These are phyloP conservation scores for Obba rivulosa DNA, from an alignment of 768 basidiomycete genomes.

Conservation along the genomic window DNA sequence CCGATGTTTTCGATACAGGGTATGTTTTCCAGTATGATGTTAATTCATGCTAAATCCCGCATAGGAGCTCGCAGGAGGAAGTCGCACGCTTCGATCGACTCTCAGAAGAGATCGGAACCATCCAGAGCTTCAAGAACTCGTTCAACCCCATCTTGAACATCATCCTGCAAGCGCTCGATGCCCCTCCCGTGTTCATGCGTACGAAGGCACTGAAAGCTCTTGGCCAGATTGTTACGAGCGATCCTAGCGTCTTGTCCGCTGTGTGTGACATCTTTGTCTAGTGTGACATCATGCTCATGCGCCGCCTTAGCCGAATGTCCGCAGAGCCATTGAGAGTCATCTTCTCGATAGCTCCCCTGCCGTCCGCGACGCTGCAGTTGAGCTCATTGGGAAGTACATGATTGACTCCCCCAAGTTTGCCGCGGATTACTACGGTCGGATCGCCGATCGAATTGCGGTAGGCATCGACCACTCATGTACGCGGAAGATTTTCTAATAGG, in stretches of 20 bases:
- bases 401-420: conserved; percentile 86
- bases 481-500: not conserved
- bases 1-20: conserved; percentile 82
- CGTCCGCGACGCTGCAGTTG: conserved; percentile 95
- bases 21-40: conserved; percentile 27
- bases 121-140: conserved; percentile 70
- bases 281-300: not conserved
- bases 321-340: conserved; percentile 83
- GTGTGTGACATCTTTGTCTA: conserved; percentile 36
- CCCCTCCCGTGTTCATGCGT: conserved; percentile 84
- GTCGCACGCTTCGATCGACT: conserved; percentile 59
- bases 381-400: conserved; percentile 97
- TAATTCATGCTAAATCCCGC: not conserved
- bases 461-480: conserved; percentile 19
- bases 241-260: conserved; percentile 72
- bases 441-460: conserved; percentile 89
- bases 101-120: conserved; percentile 70
- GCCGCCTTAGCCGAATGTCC: conserved; percentile 61
- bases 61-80: conserved; percentile 65
- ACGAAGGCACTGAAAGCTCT: conserved; percentile 91
- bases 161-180: conserved; percentile 75
- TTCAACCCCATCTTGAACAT: conserved; percentile 82
- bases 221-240: conserved; percentile 84
- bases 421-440: conserved; percentile 80
- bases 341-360: conserved; percentile 88